Percentiles rank a stretch among this genome's conserved stretches.
Evolutionary conservation across 768 basidiomycete genomes (phyloP).

Genomic region (Postia placenta): DNA sequence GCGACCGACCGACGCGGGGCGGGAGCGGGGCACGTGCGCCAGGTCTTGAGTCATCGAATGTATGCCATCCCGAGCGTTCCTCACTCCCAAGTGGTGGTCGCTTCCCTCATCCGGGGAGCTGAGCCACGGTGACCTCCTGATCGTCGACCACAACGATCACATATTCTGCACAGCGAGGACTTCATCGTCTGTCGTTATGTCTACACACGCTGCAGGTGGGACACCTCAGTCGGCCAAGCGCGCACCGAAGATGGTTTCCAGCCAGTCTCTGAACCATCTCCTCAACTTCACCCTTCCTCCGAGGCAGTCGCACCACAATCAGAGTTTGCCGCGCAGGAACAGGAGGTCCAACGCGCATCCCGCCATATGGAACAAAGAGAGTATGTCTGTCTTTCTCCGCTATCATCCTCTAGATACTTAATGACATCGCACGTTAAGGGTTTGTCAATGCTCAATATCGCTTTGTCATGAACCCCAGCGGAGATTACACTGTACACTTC

Average conservation of each 20-base stretch:
- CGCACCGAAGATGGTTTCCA: constrained; percentile 60
- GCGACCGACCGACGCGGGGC: neutral
- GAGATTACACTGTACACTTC: constrained; percentile 92
- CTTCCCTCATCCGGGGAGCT: constrained; percentile 46
- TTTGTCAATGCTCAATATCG: constrained; percentile 96
- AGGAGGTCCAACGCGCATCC: constrained; percentile 58
- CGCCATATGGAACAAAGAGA: constrained; percentile 85
- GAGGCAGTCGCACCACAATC: constrained; percentile 56
- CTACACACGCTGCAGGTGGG: constrained; percentile 2
- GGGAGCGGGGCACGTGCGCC: constrained; percentile 22
- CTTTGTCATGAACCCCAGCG: constrained; percentile 90
- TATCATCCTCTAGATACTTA: constrained; percentile 8
- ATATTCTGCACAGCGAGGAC: constrained; percentile 23
- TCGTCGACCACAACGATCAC: constrained; percentile 4
- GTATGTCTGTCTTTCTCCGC: constrained; percentile 44
- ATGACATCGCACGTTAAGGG: constrained; percentile 39
- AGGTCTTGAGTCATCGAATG: constrained; percentile 21
- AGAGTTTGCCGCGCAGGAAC: constrained; percentile 66
- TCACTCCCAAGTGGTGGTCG: constrained; percentile 22
- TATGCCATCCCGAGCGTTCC: constrained; percentile 7
- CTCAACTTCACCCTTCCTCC: constrained; percentile 94
- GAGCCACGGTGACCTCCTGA: constrained; percentile 3
- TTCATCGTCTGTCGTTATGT: constrained; percentile 24
- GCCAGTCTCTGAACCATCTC: constrained; percentile 73
- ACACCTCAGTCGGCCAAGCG: constrained; percentile 39